Conservation (phyloP, 345 rosid genomes). For the Noccaea bulbosa region DNA sequence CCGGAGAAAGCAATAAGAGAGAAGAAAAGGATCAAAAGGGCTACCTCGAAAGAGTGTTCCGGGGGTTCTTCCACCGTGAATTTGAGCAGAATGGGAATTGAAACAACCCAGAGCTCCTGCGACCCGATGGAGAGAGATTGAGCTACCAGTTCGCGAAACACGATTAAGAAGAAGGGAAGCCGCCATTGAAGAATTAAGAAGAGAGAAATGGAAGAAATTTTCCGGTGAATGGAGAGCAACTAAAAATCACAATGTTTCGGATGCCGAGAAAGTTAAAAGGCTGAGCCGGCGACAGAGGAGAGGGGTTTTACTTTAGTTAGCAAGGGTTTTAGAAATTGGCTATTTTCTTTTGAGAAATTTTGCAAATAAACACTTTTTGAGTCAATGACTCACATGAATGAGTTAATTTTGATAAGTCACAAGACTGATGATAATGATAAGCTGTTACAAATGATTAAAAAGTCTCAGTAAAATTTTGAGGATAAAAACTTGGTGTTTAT, state of each 20-base stretch:
- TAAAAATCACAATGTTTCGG: background rate
- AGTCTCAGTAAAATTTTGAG: too few relatives aligned
- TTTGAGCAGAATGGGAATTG: constrained; percentile 38
- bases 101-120: constrained; percentile 45
- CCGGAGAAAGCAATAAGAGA: background rate
- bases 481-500: too few relatives aligned
- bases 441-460: too few relatives aligned
- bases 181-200: constrained; percentile 30
- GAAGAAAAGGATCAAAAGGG: constrained; percentile 19
- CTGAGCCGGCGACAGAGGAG: constrained; percentile 20
- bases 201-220: background rate
- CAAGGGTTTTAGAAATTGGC: constrained; percentile 21
- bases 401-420: too few relatives aligned
- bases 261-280: background rate
- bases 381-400: too few relatives aligned
- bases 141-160: constrained; percentile 25
- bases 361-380: background rate
- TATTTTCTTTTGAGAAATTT: background rate
- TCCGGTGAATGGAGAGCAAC: background rate
- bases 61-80: constrained; percentile 29
- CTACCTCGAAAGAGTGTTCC: constrained; percentile 53
- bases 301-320: constrained; percentile 25
- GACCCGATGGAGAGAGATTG: constrained; percentile 34
- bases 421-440: too few relatives aligned
- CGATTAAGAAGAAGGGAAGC: constrained; percentile 32